phyloP scores from a whole-genome alignment of 257 asterid species.

The Solanum etuberosum region DNA sequence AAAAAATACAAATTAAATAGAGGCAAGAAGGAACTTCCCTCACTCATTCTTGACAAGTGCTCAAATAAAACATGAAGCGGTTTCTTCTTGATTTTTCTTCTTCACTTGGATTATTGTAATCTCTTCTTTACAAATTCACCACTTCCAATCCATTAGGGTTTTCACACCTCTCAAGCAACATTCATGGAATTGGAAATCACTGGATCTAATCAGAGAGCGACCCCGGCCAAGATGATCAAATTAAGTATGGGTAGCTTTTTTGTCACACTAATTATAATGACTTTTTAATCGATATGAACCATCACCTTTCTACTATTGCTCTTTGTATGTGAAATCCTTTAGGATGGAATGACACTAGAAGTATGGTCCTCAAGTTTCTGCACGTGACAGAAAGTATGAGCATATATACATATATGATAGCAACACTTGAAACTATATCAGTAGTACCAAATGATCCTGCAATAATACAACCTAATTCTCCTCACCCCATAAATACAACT shows the following conservation, averaged over 20 bases:
- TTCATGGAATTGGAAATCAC: not conserved
- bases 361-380: not conserved
- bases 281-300: not conserved
- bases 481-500: not conserved
- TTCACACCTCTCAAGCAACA: not conserved
- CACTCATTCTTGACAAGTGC: not conserved
- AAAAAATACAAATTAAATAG: not conserved
- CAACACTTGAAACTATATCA: not conserved
- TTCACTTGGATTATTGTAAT: too few relatives aligned
- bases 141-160: not conserved
- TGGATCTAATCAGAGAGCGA: not conserved
- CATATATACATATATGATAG: not conserved
- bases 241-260: not conserved
- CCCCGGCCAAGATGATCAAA: not conserved
- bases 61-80: not conserved
- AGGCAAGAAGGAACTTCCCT: not conserved
- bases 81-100: too few relatives aligned
- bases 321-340: not conserved
- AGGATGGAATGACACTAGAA: too few relatives aligned
- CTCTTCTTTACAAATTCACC: too few relatives aligned
- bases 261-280: too few relatives aligned
- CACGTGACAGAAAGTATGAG: not conserved
- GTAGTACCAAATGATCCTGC: conserved; percentile 13
- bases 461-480: conserved; percentile 4
- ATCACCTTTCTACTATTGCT: too few relatives aligned